phyloP scores from a whole-genome alignment of 805 yeast genomes.

The Lipomyces yamadae region DNA sequence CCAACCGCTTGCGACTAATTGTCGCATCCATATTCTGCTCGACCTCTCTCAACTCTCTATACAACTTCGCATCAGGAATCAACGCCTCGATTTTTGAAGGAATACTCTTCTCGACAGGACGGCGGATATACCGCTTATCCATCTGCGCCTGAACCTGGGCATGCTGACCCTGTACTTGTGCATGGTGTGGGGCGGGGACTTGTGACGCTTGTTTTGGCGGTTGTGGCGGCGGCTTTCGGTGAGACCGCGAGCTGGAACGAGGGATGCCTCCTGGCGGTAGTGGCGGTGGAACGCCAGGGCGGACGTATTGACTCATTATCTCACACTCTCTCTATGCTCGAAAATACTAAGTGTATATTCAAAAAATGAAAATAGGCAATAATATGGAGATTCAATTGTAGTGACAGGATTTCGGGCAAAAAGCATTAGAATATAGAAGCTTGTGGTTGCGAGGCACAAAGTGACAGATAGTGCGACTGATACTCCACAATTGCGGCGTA shows the following conservation, averaged over 20 bases:
- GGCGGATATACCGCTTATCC: constrained; percentile 38
- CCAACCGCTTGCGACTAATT: constrained; percentile 80
- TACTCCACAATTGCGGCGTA: background rate
- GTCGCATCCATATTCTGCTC: constrained; percentile 81
- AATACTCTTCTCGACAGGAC: constrained; percentile 61
- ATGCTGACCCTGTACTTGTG: constrained; percentile 40
- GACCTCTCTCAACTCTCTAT: constrained; percentile 74
- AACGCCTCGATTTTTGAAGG: constrained; percentile 53
- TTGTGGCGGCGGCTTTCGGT: constrained; percentile 16
- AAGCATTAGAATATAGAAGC: background rate
- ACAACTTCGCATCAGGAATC: constrained; percentile 73
- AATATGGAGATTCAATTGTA: background rate
- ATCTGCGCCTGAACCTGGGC: constrained; percentile 29
- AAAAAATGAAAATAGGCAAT: background rate
- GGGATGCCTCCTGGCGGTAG: background rate
- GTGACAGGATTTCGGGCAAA: background rate
- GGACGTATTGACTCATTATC: constrained; percentile 1
- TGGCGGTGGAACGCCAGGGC: constrained; percentile 11
- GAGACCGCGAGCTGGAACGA: constrained; percentile 3
- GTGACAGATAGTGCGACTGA: too few relatives aligned
- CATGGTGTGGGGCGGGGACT: constrained; percentile 37
- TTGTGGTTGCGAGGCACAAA: background rate
- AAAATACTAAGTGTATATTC: background rate
- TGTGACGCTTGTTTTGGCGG: constrained; percentile 16
- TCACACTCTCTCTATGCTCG: background rate